phyloP scores from a whole-genome alignment of 2,329 filamentous ascomycete species.

The Hymenotorrendiella dingleyae region DNA sequence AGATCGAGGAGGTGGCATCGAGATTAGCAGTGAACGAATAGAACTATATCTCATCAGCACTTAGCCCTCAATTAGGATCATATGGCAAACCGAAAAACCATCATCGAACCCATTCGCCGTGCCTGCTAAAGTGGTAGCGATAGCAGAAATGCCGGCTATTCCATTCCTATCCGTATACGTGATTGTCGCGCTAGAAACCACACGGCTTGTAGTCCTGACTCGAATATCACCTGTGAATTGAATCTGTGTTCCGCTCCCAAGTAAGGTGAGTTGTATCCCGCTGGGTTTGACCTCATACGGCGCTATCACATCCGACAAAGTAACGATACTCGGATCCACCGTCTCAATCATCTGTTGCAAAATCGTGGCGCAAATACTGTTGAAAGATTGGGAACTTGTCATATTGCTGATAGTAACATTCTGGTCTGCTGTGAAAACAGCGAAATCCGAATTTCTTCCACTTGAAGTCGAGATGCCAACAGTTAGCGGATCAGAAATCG shows the following conservation, averaged over 20 bases:
- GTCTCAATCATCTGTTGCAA: slow-evolving; percentile 58
- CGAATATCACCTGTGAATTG: slow-evolving; percentile 50
- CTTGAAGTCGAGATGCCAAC: slow-evolving; percentile 42
- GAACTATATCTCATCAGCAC: slow-evolving; percentile 21
- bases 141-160: slow-evolving; percentile 39
- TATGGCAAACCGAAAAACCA: slow-evolving; percentile 45
- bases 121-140: slow-evolving; percentile 41
- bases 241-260: slow-evolving; percentile 42
- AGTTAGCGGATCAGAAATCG: slow-evolving; percentile 49
- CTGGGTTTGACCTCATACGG: slow-evolving; percentile 57
- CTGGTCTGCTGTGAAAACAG: slow-evolving; percentile 48
- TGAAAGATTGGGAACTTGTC: slow-evolving; percentile 40
- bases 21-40: slow-evolving; percentile 38
- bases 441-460: slow-evolving; percentile 44
- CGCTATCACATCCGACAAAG: slow-evolving; percentile 44
- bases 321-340: slow-evolving; percentile 46
- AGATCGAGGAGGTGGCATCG: slow-evolving; percentile 51
- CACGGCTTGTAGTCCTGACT: slow-evolving; percentile 44
- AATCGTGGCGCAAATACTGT: slow-evolving; percentile 42
- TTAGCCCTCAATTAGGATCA: slow-evolving; percentile 35
- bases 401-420: slow-evolving; percentile 50
- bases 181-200: slow-evolving; percentile 42
- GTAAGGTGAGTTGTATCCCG: slow-evolving; percentile 48
- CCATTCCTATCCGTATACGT: slow-evolving; percentile 52
- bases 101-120: slow-evolving; percentile 53